Base-by-base conservation (phyloP, 2,329 filamentous ascomycete genomes). In the Aspergillaceae sp. region DNA sequence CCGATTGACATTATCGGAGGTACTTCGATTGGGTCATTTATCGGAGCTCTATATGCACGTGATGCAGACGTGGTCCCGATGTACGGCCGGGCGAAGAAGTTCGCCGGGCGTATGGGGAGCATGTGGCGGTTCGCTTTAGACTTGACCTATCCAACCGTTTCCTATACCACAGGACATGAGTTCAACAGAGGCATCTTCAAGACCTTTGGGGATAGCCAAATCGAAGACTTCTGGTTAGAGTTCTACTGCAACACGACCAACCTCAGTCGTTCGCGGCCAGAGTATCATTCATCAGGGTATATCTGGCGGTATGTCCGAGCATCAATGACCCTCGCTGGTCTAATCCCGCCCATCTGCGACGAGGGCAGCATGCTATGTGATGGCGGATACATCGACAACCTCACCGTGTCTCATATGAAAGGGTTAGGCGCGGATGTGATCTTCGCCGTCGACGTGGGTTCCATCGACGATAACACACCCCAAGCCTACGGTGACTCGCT, bases 201-300 rank as follows among this genome's bases (percentile, higher is more conserved):
- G 68, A 89, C 91, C 0, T 96, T 98, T 64, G 92, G 90, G 9
- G 88, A 96, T 59, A 87, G 87, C 7, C 92, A 97, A 63, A 97
- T 98, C 48, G 92, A 98, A 68, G 92, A 98, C 65, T 98, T 97
- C 61, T 98, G 92, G 92, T 78, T 98, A 7, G 89, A 95, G 56
- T 98, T 88, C 65, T 98, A 98, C 71, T 98, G 94, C 77, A 98
- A 98, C 69, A 97, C 92, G 0, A 98, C 94, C 34, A 98, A 97
- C 66, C 97, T 98, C 69, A 94, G 86, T 71, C 94, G 94, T 66
- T 92, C 86, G 50, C 80, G 91, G 19, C 82, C 82, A 3, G 92
- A 98, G 64, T 90, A 94, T 54, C 92, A 98, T 67, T 96, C 89
- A 0, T 92, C 86, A 50, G 92, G 92, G 9, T 98, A 98, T 60